Conservation (phyloP, 108 stramenopile genomes). For the Seminavis robusta region DNA sequence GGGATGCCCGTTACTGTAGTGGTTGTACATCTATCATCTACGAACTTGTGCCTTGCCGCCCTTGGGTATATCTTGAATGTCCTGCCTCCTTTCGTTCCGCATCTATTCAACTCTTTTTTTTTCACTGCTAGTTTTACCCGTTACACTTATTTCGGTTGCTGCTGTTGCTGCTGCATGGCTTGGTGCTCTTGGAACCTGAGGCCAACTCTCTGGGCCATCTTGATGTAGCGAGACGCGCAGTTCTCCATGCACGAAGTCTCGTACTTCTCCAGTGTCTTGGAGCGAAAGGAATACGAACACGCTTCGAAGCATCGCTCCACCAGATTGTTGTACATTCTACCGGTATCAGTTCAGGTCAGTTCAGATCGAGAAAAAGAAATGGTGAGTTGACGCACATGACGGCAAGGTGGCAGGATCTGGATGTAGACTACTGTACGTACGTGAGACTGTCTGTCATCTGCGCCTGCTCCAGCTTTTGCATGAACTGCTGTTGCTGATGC, state of each 20-base stretch:
- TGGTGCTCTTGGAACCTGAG: slow-evolving; percentile 81
- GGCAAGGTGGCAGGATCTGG: not conserved
- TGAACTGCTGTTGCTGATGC: slow-evolving; percentile 78
- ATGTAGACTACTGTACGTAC: slow-evolving; percentile 33
- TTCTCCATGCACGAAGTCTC: slow-evolving; percentile 56
- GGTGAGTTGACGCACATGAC: not conserved
- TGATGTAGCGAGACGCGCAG: slow-evolving; percentile 62
- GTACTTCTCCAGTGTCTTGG: slow-evolving; percentile 72
- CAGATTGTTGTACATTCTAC: slow-evolving; percentile 79
- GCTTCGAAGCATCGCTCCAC: slow-evolving; percentile 69
- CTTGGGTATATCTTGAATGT: no score
- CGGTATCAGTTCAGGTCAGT: no score
- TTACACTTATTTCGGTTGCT: no score
- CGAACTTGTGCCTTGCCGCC: no score
- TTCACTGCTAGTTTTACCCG: no score
- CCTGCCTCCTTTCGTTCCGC: no score
- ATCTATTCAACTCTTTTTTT: no score
- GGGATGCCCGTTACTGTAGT: no score
- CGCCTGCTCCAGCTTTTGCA: slow-evolving; percentile 74
- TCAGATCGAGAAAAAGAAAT: not conserved
- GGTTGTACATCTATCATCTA: no score
- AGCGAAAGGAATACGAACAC: slow-evolving; percentile 74
- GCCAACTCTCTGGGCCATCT: slow-evolving; percentile 82
- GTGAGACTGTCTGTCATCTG: slow-evolving; percentile 81
- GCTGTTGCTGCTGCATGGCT: slow-evolving; percentile 82